These are phyloP conservation scores for Paraphaeosphaeria sporulosa DNA, from an alignment of 2,329 filamentous ascomycete species.

Conservation along the genomic window DNA sequence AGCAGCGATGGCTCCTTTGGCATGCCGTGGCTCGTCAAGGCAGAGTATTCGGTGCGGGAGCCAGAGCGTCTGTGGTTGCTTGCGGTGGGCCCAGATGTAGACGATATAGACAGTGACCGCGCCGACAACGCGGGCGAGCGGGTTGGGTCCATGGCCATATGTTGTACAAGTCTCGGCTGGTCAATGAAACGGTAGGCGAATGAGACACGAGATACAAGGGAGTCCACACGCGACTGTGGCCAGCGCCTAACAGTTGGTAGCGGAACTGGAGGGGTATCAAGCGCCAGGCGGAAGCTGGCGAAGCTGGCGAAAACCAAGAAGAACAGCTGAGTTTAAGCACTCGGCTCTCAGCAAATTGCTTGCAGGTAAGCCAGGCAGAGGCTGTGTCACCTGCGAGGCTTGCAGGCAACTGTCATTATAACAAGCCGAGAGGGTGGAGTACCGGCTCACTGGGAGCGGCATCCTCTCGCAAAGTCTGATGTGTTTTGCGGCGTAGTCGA, in stretches of 20 bases:
- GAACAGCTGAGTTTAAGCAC: conserved; percentile 30
- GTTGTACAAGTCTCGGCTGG: conserved; percentile 5
- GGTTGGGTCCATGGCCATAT: conserved; percentile 14
- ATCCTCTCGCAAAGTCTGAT: conserved; percentile 18
- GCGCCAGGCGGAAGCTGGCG: conserved; percentile 14
- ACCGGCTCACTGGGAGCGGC: conserved; percentile 16
- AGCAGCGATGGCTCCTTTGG: conserved; percentile 39
- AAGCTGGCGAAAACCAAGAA: conserved; percentile 9
- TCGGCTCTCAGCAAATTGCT: conserved; percentile 19
- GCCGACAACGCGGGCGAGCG: conserved; percentile 32
- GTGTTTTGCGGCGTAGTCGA: conserved; percentile 23
- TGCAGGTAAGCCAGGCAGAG: conserved; percentile 26
- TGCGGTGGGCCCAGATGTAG: conserved; percentile 23
- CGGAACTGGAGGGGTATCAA: conserved; percentile 7
- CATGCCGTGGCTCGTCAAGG: conserved; percentile 44
- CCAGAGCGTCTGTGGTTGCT: conserved; percentile 11
- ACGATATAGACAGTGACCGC: conserved; percentile 30
- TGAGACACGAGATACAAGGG: conserved; percentile 15
- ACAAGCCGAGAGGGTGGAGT: conserved; percentile 20
- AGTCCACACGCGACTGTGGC: conserved; percentile 1
- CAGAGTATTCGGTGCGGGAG: conserved; percentile 25
- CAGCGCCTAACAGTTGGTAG: conserved; percentile 12
- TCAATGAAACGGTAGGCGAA: conserved; percentile 14
- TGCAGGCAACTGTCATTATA: conserved; percentile 44
- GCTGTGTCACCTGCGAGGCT: conserved; percentile 38